phyloP scores from a whole-genome alignment of 345 rosid genomes.

The Gossypium raimondii region DNA sequence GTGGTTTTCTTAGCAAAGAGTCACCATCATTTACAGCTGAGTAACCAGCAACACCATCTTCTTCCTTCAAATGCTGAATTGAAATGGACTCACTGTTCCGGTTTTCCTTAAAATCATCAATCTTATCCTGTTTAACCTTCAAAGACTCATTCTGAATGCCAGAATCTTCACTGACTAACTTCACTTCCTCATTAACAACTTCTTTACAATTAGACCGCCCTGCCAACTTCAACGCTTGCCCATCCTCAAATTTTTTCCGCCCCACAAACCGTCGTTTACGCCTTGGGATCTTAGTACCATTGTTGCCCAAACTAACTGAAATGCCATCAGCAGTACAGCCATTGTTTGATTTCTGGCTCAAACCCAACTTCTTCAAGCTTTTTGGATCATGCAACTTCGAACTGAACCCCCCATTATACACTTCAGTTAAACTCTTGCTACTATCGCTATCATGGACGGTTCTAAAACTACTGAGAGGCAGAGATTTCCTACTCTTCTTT shows the following conservation, averaged over 20 bases:
- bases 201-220: conserved; percentile 31
- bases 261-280: conserved; percentile 80
- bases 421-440: conserved; percentile 43
- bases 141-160: conserved; percentile 28
- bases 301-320: conserved; percentile 47
- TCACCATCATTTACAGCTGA: conserved; percentile 33
- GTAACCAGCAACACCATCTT: conserved; percentile 31
- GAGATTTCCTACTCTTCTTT: conserved; percentile 61
- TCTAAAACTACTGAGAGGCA: conserved; percentile 52
- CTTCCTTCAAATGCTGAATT: conserved; percentile 35
- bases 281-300: conserved; percentile 58
- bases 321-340: conserved; percentile 39
- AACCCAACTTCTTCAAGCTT: conserved; percentile 38
- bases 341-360: conserved; percentile 35
- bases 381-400: conserved; percentile 29
- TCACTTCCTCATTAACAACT: conserved; percentile 29
- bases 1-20: conserved; percentile 29
- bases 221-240: conserved; percentile 34
- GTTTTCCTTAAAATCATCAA: conserved; percentile 29
- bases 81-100: conserved; percentile 24
- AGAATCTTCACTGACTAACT: conserved; percentile 33
- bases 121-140: conserved; percentile 27
- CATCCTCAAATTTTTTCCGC: conserved; percentile 55
- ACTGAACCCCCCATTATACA: conserved; percentile 40
- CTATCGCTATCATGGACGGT: conserved; percentile 32